Evolutionary conservation across 2,329 filamentous ascomycete species (phyloP).

Genomic region (Scortechinia acanthostroma): DNA sequence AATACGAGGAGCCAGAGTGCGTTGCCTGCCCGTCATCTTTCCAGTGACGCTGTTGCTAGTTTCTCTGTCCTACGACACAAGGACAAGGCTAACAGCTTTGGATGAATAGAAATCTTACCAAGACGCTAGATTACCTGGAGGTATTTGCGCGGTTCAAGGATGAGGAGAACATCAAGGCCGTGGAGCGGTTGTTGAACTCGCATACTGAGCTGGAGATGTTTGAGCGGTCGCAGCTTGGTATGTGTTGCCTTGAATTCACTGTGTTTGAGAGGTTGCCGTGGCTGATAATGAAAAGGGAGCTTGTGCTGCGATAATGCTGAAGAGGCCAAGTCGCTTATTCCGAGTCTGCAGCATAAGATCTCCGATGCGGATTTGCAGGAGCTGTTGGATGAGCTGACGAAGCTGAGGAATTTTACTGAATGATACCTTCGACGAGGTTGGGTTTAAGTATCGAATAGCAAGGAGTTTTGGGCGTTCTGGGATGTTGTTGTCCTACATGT

Average conservation of each 20-base stretch:
- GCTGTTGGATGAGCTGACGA: conserved; percentile 3
- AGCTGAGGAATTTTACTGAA: conserved; percentile 2
- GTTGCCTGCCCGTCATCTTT: background rate
- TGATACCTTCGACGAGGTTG: too few relatives aligned
- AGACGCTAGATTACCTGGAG: conserved; percentile 1
- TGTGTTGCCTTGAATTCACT: background rate
- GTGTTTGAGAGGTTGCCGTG: too few relatives aligned
- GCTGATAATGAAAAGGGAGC: background rate
- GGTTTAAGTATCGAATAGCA: background rate
- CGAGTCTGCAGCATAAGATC: conserved; percentile 2
- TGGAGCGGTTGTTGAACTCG: background rate
- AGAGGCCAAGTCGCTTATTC: conserved; percentile 1
- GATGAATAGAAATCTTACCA: background rate
- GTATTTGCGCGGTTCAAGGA: conserved; percentile 3
- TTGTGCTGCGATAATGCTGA: conserved; percentile 2
- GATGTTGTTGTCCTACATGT: too few relatives aligned
- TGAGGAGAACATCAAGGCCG: conserved; percentile 2
- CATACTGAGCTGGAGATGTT: conserved; percentile 2
- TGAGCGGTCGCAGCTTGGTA: conserved; percentile 1
- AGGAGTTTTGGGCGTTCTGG: background rate
- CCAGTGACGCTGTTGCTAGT: background rate
- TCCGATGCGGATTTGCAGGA: conserved; percentile 1
- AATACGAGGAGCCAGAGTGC: conserved; percentile 1
- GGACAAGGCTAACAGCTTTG: too few relatives aligned
- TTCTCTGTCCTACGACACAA: too few relatives aligned